Conservation (phyloP, 768 basidiomycete species). For the Butyriboletus loyo region DNA sequence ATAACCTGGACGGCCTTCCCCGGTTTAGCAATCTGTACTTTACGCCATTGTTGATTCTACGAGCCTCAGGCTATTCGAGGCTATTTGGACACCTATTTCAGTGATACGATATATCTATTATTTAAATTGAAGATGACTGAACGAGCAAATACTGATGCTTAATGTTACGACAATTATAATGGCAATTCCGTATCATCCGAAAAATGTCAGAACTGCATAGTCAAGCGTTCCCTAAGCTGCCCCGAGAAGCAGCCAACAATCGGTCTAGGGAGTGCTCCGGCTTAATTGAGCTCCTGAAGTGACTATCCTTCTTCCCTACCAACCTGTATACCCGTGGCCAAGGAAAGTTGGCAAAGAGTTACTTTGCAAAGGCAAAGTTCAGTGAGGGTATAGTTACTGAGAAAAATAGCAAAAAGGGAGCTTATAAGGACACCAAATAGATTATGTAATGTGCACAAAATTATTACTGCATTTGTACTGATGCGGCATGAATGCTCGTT, state of each 20-base stretch:
- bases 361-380: constrained; percentile 37
- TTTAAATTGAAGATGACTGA: neutral
- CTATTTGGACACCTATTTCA: neutral
- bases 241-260: constrained; percentile 34
- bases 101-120: neutral
- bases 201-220: constrained; percentile 66
- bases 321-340: constrained; percentile 53
- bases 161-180: neutral
- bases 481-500: too few species aligned
- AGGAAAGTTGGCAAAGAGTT: constrained; percentile 50
- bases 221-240: constrained; percentile 62
- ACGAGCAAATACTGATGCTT: neutral
- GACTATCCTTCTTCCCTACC: constrained; percentile 41
- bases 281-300: constrained; percentile 65
- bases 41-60: neutral
- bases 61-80: neutral
- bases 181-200: too few species aligned
- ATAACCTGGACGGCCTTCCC: neutral
- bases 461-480: too few species aligned
- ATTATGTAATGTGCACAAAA: constrained; percentile 17
- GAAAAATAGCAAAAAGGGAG: neutral
- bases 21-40: neutral
- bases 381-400: constrained; percentile 17
- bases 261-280: constrained; percentile 62
- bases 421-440: neutral